Percentiles rank a stretch among this genome's conserved stretches.
Evolutionary conservation across 306 rosid genomes (phyloP).

Genomic region (Alnus glutinosa): DNA sequence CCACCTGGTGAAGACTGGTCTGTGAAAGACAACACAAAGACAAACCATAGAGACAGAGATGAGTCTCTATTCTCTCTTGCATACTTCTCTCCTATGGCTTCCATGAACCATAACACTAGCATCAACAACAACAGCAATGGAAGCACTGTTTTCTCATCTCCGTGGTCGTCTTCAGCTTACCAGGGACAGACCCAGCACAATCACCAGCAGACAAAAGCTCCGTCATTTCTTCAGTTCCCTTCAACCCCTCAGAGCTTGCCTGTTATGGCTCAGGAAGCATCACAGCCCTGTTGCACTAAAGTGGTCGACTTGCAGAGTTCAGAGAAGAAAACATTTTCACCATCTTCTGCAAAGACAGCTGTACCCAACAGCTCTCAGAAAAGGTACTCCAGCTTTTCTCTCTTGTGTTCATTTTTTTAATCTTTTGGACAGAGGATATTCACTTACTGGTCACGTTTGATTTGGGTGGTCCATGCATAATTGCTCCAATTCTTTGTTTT

Average conservation of each 20-base stretch:
- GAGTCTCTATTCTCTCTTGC: constrained; percentile 59
- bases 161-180: constrained; percentile 45
- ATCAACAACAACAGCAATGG: constrained; percentile 27
- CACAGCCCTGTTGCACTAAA: constrained; percentile 51
- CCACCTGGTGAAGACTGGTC: constrained; percentile 85
- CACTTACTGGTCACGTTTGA: constrained; percentile 42
- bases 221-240: constrained; percentile 49
- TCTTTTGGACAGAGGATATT: constrained; percentile 65
- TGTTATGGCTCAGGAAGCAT: constrained; percentile 38
- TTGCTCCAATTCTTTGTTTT: not conserved
- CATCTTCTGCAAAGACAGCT: constrained; percentile 56
- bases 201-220: constrained; percentile 36
- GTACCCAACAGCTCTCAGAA: constrained; percentile 83
- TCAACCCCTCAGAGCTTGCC: constrained; percentile 42
- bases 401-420: constrained; percentile 16
- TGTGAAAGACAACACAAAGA: constrained; percentile 26
- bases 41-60: constrained; percentile 33
- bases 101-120: not conserved
- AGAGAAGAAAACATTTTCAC: constrained; percentile 50
- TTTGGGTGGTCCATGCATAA: constrained; percentile 62
- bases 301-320: constrained; percentile 54
- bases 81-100: constrained; percentile 32
- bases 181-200: constrained; percentile 28
- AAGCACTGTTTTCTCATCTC: constrained; percentile 27
- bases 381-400: constrained; percentile 51